Evolutionary conservation across 2,329 filamentous ascomycete genomes (phyloP), one percentile per base, ranked within the genome.

Genomic region (Cephalotrichum gorgonifer): DNA sequence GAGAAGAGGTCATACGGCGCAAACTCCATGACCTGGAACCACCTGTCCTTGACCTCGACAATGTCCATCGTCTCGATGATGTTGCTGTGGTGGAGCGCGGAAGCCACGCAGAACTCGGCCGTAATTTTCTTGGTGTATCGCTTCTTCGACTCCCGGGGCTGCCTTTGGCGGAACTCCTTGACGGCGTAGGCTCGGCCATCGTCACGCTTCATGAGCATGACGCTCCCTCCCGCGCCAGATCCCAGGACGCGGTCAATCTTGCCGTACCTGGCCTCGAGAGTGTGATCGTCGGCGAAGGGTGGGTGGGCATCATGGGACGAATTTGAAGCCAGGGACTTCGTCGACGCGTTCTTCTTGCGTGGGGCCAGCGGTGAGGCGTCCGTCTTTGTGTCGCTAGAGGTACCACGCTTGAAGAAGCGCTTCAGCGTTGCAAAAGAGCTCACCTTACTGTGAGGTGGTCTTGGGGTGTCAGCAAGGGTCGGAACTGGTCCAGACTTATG

Each of bases 21-120:
- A 61, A 95, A 98, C 62, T 98, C 93, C 93, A 98, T 98, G 39
- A 98, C 93, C 61, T 97, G 91, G 60, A 89, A 98, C 88, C 93
- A 98, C 55, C 85, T 89, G 46, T 81, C 82, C 65, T 91, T 93
- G 67, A 98, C 93, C 56, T 94, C 87, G 11, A 98, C 81, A 54
- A 98, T 95, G 64, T 98, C 93, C 55, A 98, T 77, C 1, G 93
- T 97, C 65, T 98, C 93, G 58, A 98, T 97, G 57, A 98, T 89
- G 63, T 98, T 98, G 58, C 93, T 91, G 60, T 98, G 93, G 60
- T 97, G 93, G 33, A 98, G 73, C 0, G 93, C 96, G 3, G 91
- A 97, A 12, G 93, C 93, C 57, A 98, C 91, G 62, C 93, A 98
- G 65, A 98, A 98, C 62, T 98, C 93, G 2, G 93, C 91, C 1